A percentile compares a stretch with the other conserved stretches of the same genome.
These are phyloP conservation scores for Paraconiothyrium brasiliense DNA, from an alignment of 2,329 filamentous ascomycete genomes.

Conservation along the genomic window DNA sequence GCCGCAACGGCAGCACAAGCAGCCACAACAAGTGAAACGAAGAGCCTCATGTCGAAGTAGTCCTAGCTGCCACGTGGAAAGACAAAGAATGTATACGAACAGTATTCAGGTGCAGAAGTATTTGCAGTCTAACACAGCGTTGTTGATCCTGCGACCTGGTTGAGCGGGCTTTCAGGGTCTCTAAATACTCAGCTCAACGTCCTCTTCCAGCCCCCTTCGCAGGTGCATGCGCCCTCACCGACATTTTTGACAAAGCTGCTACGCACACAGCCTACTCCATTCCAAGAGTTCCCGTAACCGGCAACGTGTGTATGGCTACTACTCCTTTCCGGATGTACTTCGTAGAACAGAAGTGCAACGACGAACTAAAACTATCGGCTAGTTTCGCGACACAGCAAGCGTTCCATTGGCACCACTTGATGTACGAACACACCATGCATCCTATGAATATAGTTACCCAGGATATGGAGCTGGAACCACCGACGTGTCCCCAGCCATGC, in stretches of 20 bases:
- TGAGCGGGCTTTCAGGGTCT: neutral
- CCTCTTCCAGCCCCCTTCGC: conserved; percentile 5
- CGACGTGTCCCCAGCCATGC: conserved; percentile 15
- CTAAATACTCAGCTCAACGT: conserved; percentile 7
- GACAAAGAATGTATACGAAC: neutral
- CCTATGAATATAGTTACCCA: neutral
- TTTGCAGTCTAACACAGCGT: neutral
- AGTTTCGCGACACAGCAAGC: neutral
- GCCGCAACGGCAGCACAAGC: conserved; percentile 6
- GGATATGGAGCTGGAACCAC: neutral
- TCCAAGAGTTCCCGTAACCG: conserved; percentile 1
- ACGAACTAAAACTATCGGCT: neutral
- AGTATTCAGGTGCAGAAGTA: neutral
- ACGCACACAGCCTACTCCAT: neutral
- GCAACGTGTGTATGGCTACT: conserved; percentile 9
- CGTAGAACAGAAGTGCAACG: conserved; percentile 13
- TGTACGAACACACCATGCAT: neutral
- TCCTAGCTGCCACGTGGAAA: neutral
- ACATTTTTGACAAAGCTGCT: conserved; percentile 10
- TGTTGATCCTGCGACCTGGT: neutral
- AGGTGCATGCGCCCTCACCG: conserved; percentile 14
- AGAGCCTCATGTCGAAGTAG: conserved; percentile 3
- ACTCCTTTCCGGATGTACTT: neutral
- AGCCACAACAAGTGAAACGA: conserved; percentile 6
- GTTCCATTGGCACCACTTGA: neutral